Evolutionary conservation across 805 yeast species (phyloP).

Genomic region (Candida loeiensis): DNA sequence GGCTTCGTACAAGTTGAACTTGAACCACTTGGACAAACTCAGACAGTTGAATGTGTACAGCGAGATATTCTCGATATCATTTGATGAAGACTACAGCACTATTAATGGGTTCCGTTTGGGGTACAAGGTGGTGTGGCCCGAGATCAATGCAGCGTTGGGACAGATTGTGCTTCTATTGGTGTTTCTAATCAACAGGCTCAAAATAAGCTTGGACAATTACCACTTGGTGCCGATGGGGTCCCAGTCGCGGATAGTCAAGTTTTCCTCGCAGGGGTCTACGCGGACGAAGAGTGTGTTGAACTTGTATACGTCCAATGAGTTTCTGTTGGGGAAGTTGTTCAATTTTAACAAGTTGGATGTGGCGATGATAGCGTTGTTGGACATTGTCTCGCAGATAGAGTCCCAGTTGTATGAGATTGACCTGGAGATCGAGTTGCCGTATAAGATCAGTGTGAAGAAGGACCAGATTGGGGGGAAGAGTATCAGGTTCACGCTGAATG

Average conservation of each 20-base stretch:
- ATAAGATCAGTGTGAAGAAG: slow-evolving; percentile 49
- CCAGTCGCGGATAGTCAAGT: slow-evolving; percentile 67
- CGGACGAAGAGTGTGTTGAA: slow-evolving; percentile 42
- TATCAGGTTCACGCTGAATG: slow-evolving; percentile 67
- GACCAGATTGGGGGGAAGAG: slow-evolving; percentile 77
- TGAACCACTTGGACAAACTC: slow-evolving; percentile 65
- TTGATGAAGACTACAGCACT: slow-evolving; percentile 73
- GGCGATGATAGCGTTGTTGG: slow-evolving; percentile 76
- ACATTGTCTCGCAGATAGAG: slow-evolving; percentile 54
- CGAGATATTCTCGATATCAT: slow-evolving; percentile 79
- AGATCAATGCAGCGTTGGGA: slow-evolving; percentile 88
- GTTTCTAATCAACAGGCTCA: slow-evolving; percentile 57
- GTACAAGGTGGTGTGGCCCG: slow-evolving; percentile 77
- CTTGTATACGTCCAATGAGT: slow-evolving; percentile 66
- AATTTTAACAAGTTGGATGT: slow-evolving; percentile 75
- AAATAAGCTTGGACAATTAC: slow-evolving; percentile 55
- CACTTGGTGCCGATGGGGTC: slow-evolving; percentile 80
- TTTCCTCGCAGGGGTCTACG: slow-evolving; percentile 21
- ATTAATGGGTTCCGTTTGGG: slow-evolving; percentile 88
- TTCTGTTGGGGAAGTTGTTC: slow-evolving; percentile 65
- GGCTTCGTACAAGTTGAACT: slow-evolving; percentile 57
- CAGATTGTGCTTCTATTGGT: slow-evolving; percentile 69
- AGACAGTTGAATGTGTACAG: slow-evolving; percentile 78
- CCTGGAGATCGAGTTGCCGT: slow-evolving; percentile 63
- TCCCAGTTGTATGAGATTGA: slow-evolving; percentile 43